Base-by-base conservation (phyloP, 1,284 basidiomycete species). In the Sporisorium sorghi region DNA sequence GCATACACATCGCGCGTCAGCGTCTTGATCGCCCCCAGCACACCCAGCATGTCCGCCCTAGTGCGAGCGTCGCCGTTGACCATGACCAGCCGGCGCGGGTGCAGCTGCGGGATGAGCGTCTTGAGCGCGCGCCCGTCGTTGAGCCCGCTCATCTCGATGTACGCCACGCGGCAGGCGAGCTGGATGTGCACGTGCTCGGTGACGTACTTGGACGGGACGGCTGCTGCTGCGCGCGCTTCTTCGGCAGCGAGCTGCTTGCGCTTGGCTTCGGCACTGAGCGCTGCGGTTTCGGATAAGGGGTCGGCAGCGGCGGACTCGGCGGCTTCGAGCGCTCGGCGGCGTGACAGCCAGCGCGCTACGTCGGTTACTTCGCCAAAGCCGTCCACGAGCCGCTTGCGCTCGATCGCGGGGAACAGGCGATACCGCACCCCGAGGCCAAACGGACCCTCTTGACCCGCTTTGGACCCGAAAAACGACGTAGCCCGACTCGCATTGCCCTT, bases 91-190 rank as follows among this genome's bases (percentile, higher is more conserved):
- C 83, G 63, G 19, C 97, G 89, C 26, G 97, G 97, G 82, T 97
- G 94, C 58, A 99, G 90, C 86, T 97, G 94, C 2, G 96, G 93
- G 12, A 99, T 90, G 69, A 99, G 95, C 0, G 93, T 96, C 85
- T 97, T 97, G 71, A 98, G 91, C 7, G 97, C 94, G 67, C 95
- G 91, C 1, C 96, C 95, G 80, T 99, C 97, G 82, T 94, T 95
- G 60, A 97, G 86, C 28, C 97, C 97, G 76, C 96, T 93, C 89
- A 99, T 90, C 82, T 99, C 97, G 56, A 99, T 90, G 77, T 92
- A 97, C 26, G 94, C 88, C 17, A 98, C 86, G 7, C 91, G 89
- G 79, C 97, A 98, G 23, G 90, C 89, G 33, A 98, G 84, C 53
- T 93, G 89, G 15, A 98, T 88, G 39, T 91, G 89, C 5, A 92